These are phyloP conservation scores for Conringia planisiliqua DNA, from an alignment of 345 rosid genomes.

Conservation along the genomic window DNA sequence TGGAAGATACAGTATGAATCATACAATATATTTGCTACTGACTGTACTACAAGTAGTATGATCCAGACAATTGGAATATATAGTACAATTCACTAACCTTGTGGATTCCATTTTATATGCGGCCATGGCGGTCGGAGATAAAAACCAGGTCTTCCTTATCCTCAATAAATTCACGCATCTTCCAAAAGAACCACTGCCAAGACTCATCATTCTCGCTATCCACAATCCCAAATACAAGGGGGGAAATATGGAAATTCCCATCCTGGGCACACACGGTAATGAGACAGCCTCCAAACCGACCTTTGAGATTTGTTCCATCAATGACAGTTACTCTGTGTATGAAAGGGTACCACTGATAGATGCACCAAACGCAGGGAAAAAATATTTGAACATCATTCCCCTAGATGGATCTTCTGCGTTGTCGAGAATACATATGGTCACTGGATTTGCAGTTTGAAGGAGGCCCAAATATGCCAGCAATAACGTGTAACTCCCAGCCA, in stretches of 20 bases:
- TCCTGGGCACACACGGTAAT: not conserved
- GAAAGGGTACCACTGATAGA: not conserved
- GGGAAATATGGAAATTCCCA: not conserved
- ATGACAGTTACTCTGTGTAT: not conserved
- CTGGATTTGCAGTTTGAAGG: not conserved
- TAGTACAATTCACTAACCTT: too few relatives aligned
- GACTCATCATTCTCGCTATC: not conserved
- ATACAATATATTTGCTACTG: too few relatives aligned
- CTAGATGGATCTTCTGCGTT: too few relatives aligned
- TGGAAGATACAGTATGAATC: too few relatives aligned
- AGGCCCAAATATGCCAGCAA: not conserved
- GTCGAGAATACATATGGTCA: too few relatives aligned
- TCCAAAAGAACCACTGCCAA: not conserved
- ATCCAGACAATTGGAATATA: too few relatives aligned
- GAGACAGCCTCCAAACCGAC: not conserved
- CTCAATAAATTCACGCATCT: too few relatives aligned
- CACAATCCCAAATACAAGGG: not conserved
- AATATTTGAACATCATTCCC: too few relatives aligned
- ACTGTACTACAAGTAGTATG: too few relatives aligned
- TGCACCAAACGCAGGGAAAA: not conserved
- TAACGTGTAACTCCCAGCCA: not conserved
- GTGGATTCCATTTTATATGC: not conserved
- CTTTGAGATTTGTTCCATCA: not conserved
- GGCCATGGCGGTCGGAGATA: not conserved
- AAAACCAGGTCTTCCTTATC: not conserved